Percentiles rank a stretch among this genome's conserved stretches.
These are phyloP conservation scores for Myochromella boudieri DNA, from an alignment of 768 basidiomycete species.

Conservation along the genomic window DNA sequence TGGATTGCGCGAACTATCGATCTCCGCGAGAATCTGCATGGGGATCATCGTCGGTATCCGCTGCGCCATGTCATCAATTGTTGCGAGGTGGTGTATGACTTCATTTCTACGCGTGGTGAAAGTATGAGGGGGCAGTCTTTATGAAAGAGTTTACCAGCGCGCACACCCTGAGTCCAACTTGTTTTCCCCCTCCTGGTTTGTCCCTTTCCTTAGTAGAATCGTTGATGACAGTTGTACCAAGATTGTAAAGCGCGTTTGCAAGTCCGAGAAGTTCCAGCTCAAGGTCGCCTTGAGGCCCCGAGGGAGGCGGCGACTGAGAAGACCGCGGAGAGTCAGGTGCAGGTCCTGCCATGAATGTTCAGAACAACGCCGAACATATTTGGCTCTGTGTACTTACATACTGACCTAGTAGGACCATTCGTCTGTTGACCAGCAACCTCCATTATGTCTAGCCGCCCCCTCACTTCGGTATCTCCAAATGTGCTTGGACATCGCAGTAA, in stretches of 20 bases:
- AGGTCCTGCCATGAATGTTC: slow-evolving; percentile 16
- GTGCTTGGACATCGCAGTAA: slow-evolving; percentile 2
- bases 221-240: slow-evolving; percentile 81
- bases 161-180: slow-evolving; percentile 76
- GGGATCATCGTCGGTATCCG: slow-evolving; percentile 66
- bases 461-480: background rate
- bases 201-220: slow-evolving; percentile 81
- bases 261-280: slow-evolving; percentile 77
- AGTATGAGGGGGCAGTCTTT: background rate
- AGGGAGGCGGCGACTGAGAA: slow-evolving; percentile 71
- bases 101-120: slow-evolving; percentile 53
- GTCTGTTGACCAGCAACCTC: no score
- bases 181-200: slow-evolving; percentile 68
- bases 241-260: slow-evolving; percentile 75
- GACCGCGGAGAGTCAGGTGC: slow-evolving; percentile 71
- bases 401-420: no score
- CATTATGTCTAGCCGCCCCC: background rate
- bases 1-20: slow-evolving; percentile 79
- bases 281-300: slow-evolving; percentile 69
- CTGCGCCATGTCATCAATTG: slow-evolving; percentile 69
- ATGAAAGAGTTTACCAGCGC: slow-evolving; percentile 19
- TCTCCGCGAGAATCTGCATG: slow-evolving; percentile 72
- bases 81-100: slow-evolving; percentile 64
- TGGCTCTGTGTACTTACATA: no score
- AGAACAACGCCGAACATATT: slow-evolving; percentile 7